Evolutionary conservation across 495 filamentous ascomycete genomes (phyloP), one percentile per base, ranked within the genome.

Genomic region (Halenospora varia): DNA sequence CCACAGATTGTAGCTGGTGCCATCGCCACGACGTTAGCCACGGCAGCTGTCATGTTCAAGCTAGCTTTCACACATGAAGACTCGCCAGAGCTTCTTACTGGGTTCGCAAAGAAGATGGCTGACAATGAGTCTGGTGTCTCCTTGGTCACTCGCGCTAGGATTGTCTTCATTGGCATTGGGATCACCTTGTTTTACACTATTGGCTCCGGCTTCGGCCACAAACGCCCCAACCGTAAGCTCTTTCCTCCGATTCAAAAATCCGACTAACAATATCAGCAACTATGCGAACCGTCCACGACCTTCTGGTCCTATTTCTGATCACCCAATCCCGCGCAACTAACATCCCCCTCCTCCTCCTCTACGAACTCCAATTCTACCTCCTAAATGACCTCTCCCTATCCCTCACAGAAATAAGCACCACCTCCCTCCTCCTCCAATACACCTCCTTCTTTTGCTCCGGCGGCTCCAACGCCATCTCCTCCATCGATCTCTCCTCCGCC

Each of bases 401-500:
- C 9, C 68, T 70, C 2, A 65, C 76, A 26, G 85, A 90, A 60
- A 67, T 86, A 9, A 85, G 79, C 0, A 76, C 83, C 22, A 84
- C 87, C 0, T 82, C 77, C 10, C 65, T 90, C 3, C 77, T 92
- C 15, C 75, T 87, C 58, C 89, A 90, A 63, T 85, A 85, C 71
- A 71, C 81, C 51, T 82, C 87, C 44, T 97, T 96, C 76, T 99
- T 97, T 66, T 86, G 89, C n/a, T 82, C 88, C 62, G 95, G 92
- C 24, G 90, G 90, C 57, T 87, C 88, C 20, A 99, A 99, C 66
- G 87, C 92, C 19, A 93, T 99, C 49, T 94, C 91, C 19, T 90
- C 87, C 13, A 83, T 96, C 50, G 90, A 95, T 60, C 75, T 96
- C 10, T 89, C 86, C 0, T 89, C 80, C 64, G 89, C 87, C 13